Evolutionary conservation across 305 asterid genomes (phyloP).

Genomic region (Petunia hybrid): DNA sequence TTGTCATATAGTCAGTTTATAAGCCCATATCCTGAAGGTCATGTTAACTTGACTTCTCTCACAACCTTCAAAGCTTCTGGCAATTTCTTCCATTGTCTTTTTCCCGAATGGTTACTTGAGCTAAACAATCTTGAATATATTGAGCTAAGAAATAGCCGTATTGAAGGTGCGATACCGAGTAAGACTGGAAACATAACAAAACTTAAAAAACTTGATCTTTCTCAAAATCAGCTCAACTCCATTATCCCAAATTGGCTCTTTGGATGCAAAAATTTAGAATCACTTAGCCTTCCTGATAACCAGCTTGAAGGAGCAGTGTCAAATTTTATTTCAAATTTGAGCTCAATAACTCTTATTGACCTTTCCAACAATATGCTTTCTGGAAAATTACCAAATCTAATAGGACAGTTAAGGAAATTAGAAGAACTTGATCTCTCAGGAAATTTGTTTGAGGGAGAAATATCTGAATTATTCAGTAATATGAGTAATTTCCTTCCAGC

Average conservation of each 20-base stretch:
- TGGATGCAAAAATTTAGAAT: neutral
- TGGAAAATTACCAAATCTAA: constrained; percentile 38
- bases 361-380: constrained; percentile 34
- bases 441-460: neutral
- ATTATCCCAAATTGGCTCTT: constrained; percentile 16
- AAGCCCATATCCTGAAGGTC: constrained; percentile 6
- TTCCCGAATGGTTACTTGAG: constrained; percentile 6
- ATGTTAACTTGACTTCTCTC: neutral
- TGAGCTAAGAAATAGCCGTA: no score
- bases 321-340: neutral
- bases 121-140: neutral
- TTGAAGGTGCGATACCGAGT: no score
- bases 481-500: no score
- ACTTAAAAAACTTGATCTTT: neutral
- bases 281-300: neutral
- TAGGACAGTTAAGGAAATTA: neutral
- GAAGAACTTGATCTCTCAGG: neutral
- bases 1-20: neutral
- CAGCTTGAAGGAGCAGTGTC: constrained; percentile 16
- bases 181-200: no score
- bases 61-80: neutral
- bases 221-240: neutral
- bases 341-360: constrained; percentile 27
- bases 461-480: no score
- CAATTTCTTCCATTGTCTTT: neutral